A percentile compares a stretch with the other conserved stretches of the same genome.
Conservation (phyloP, 805 yeast genomes). For the Groenewaldozyma tartarivorans region DNA sequence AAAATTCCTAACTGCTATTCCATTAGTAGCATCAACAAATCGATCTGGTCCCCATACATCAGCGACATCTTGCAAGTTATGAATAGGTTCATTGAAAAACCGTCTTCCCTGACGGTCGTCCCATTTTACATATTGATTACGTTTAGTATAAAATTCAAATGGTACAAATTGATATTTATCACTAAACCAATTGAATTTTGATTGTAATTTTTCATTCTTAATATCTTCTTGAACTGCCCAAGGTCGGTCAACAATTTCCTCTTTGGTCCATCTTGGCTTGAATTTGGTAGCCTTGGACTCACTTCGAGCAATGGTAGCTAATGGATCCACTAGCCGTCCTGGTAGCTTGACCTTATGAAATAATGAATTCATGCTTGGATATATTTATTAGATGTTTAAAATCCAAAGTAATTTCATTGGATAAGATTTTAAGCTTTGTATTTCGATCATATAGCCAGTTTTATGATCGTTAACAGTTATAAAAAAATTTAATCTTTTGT, state of each 20-base stretch:
- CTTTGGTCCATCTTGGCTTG: neutral
- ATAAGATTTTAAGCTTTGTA: no score
- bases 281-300: neutral
- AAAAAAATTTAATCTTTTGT: no score
- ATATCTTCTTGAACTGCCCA: neutral
- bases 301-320: neutral
- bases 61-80: conserved; percentile 43
- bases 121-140: conserved; percentile 63
- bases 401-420: no score
- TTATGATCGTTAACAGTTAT: no score
- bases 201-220: neutral
- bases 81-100: conserved; percentile 55
- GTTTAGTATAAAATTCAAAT: conserved; percentile 49
- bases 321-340: neutral
- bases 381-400: no score
- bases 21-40: conserved; percentile 49
- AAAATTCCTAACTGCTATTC: conserved; percentile 51
- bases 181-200: no score
- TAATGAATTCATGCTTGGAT: neutral
- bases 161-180: conserved; percentile 26
- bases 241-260: neutral
- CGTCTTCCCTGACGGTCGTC: conserved; percentile 78
- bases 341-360: neutral
- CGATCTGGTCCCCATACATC: conserved; percentile 86
- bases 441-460: no score